phyloP scores from a whole-genome alignment of 2,329 filamentous ascomycete species.

The Dendrostoma leiphaemia region DNA sequence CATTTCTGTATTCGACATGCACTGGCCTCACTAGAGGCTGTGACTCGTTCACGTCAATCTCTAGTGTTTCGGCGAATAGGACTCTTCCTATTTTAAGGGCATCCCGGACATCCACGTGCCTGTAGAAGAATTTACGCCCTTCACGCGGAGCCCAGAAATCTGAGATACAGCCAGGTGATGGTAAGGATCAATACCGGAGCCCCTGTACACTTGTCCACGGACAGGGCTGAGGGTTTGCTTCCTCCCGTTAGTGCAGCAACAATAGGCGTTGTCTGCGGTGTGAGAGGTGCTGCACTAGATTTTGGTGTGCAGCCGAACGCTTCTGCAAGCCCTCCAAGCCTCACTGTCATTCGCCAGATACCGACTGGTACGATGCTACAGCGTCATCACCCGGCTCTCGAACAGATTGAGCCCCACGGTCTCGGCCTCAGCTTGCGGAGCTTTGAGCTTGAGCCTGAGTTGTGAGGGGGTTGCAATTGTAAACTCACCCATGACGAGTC shows the following conservation, averaged over 20 bases:
- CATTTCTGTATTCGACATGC: not conserved
- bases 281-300: not conserved
- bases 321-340: not conserved
- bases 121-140: constrained; percentile 1
- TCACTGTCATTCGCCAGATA: constrained; percentile 13
- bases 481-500: not conserved
- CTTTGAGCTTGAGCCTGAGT: not conserved
- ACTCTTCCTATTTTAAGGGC: constrained; percentile 12
- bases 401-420: not conserved
- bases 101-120: too few relatives aligned
- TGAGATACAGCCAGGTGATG: constrained; percentile 9
- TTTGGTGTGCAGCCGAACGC: constrained; percentile 5
- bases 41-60: not conserved
- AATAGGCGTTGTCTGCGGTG: not conserved
- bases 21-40: not conserved
- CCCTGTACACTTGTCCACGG: not conserved
- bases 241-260: constrained; percentile 3
- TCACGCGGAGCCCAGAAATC: constrained; percentile 3
- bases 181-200: constrained; percentile 8
- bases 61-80: constrained; percentile 4
- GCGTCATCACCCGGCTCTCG: constrained; percentile 1
- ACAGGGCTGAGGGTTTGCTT: constrained; percentile 11
- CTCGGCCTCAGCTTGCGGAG: not conserved
- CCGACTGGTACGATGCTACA: constrained; percentile 1
- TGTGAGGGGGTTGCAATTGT: not conserved